Base-by-base conservation (phyloP, 805 yeast genomes). In the Suhomyces pyralidae region DNA sequence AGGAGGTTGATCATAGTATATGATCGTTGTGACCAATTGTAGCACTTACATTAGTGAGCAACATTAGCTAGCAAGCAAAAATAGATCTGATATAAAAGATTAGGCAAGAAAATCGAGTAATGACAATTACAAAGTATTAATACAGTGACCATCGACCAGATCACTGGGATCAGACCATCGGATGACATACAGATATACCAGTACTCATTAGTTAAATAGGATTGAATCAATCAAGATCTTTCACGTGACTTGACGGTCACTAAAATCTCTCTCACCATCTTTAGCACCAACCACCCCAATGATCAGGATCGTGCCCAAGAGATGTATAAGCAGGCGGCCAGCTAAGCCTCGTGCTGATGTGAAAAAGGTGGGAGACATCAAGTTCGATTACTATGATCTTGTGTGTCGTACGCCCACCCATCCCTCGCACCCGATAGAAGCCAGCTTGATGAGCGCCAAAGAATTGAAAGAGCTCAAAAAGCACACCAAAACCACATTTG, bases 351-450 rank as follows among this genome's bases (percentile, higher is more conserved):
- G 43, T n/a, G 25, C 17, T 7, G 30, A 10, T 4, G 43, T 15
- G 26, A 46, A 36, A 22, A 17, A 42, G 14, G 32, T 46, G 8
- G 49, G 49, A 7, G 51, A 36, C 17, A 45, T 26, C 43, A 51
- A 58, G 45, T 74, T 61, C 54, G 56, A 62, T 25, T 74, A 69
- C 59, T 74, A 74, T 57, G 78, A 74, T 52, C 63, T 74, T 45
- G 68, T 74, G 10, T 52, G 65, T 38, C 55, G 62, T 15, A 73
- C 76, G n/a, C 69, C 70, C 20, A 51, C 68, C 6, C 65, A 61
- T 25, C 78, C 76, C 1, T 51, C 48, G 7, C 67, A 67, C 54
- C 73, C 74, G 5, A 51, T 68, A n/a, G 75, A 71, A 51, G 61
- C 71, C 7, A 51, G 55, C 32, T 51, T 66, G 43, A 68, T 68